A percentile compares a stretch with the other conserved stretches of the same genome.
Conservation (phyloP, 1,284 basidiomycete genomes). For the Leccinum solheimii region DNA sequence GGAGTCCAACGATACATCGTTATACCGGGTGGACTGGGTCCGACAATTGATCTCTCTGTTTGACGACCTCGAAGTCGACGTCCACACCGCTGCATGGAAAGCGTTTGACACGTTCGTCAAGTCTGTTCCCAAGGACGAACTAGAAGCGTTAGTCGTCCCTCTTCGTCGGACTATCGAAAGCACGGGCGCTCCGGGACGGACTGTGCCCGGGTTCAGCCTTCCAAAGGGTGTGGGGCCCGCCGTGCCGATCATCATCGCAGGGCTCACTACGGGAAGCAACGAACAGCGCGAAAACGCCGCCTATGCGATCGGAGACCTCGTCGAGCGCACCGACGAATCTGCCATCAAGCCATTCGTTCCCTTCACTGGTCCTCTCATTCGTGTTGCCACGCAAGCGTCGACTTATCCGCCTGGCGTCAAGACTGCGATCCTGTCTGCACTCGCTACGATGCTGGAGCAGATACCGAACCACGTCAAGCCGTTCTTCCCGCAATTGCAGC, state of each 20-base stretch:
- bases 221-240: not conserved
- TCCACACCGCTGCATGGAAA: conserved; percentile 83
- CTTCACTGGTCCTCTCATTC: not conserved
- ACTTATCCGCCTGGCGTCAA: not conserved
- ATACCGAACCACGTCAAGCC: conserved; percentile 93
- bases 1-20: conserved; percentile 74
- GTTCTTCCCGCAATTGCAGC: conserved; percentile 97
- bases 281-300: conserved; percentile 23
- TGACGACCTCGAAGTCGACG: conserved; percentile 74
- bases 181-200: conserved; percentile 72
- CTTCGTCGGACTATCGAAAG: conserved; percentile 88
- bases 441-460: conserved; percentile 73
- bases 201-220: not conserved
- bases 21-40: conserved; percentile 94
- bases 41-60: conserved; percentile 87
- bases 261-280: not conserved
- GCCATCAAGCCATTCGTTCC: not conserved
- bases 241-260: conserved; percentile 17
- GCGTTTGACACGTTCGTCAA: conserved; percentile 91
- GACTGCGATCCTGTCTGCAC: not conserved
- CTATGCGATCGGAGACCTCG: not conserved
- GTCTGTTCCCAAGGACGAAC: conserved; percentile 88
- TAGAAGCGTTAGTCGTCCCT: conserved; percentile 87
- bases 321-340: not conserved
- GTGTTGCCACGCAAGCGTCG: not conserved